Base-by-base conservation (phyloP, 2,329 filamentous ascomycete species). In the Colletotrichum abscissum region DNA sequence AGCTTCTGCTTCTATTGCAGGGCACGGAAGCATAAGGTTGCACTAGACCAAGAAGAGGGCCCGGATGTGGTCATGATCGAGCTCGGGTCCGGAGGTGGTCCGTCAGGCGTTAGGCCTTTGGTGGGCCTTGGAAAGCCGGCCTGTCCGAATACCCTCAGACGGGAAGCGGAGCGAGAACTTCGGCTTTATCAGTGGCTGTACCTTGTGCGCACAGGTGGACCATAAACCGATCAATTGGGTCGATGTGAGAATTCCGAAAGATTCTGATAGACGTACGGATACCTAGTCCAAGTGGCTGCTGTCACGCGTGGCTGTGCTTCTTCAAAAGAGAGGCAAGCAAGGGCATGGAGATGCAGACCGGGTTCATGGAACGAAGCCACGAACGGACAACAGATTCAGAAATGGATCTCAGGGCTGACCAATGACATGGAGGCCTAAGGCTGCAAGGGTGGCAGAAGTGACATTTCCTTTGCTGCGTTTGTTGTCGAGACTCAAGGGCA, bases 11-110 rank as follows among this genome's bases (percentile, higher is more conserved):
- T 52, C 49, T 56, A 28, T 55, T 49, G 33, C 60, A 71, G 62
- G 71, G 62, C 56, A 38, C 60, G 62, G 38, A 24, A 28, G 71
- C 71, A 73, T 73, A 54, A 73, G 26, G 19, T 62, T 71, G 49
- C 71, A 62, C 67, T 70, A 71, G 28, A 66, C 60, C 60, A 28
- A 73, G 67, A 73, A 35, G 33, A 62, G 67, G 62, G 55, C 35
- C 49, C 56, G 56, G 62, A 38, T 57, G 56, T 71, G 62, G 28
- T 63, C 55, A 65, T 65, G 59, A 46, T 67, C 42, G 69, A 72
- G 69, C 68, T 74, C 63, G 59, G 68, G 30, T 66, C 71, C 71
- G 62, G 56, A 70, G 67, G 60, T 69, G 71, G 62, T 63, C 71
- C 71, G 71, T 55, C 49, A 71, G 33, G 33, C 33, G 70, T 64